Evolutionary conservation across 2,329 filamentous ascomycete species (phyloP), one percentile per base, ranked within the genome.

Genomic region (Fusarium sp.): DNA sequence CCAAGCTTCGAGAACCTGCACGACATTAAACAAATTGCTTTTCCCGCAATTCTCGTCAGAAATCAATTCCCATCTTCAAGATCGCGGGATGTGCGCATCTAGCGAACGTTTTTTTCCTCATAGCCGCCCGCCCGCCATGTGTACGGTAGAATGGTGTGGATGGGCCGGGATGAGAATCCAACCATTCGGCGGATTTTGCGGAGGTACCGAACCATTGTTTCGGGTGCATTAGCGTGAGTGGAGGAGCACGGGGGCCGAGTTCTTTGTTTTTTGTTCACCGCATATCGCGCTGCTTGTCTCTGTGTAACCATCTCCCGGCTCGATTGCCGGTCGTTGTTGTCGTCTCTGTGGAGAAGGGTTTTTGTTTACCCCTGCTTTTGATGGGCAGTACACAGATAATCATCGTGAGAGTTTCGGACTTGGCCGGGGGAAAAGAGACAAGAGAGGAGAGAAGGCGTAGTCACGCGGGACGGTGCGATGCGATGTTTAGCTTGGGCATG

Each of bases 121-220:
- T 31, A 31, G 28, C 28, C 28, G 28, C 28, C 26, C 26, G 26
- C 26, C 26, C 26, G 26, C 44, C 44, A 26, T 28, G 18, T 22
- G 24, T 9, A 18, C 15, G n/a, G n/a, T n/a, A 42, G 46, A 33
- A 14, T 17, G 24, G 39, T 48, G 48, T 39, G 49, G 36, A 64
- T 26, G 34, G n/a, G 9, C 40, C 40, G 24, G 48, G 26, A 46
- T 42, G 14, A 33, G 31, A 34, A 40, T 42, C 36, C 22, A 42
- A 18, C 53, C 53, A 56, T 63, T 65, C 60, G 53, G 62, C 60
- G 46, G 43, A 64, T 43, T 53, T 50, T 54, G 51, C 13, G n/a
- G 56, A 59, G 43, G 24, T 68, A 66, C 54, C 50, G 66, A 68
- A 56, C 66, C 66, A 68, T 65, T 66, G 66, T 68, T 68, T 68